Conservation (phyloP, 805 yeast genomes). For the Wickerhamomyces chaumierensis region DNA sequence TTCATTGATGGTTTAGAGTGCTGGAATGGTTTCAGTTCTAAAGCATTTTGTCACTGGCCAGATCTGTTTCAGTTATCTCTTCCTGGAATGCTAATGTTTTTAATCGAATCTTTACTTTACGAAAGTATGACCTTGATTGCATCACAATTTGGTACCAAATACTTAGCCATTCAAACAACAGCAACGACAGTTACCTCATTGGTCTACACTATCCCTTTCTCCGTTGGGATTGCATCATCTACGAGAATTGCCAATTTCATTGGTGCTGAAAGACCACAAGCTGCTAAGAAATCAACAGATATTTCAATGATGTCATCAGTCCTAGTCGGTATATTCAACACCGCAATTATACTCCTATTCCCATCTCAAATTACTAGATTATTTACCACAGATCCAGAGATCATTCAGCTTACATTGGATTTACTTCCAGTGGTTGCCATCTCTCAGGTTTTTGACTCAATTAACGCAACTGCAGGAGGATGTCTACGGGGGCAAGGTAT, state of each 20-base stretch:
- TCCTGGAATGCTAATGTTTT: conserved; percentile 73
- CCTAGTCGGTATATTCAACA: conserved; percentile 38
- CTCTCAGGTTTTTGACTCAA: conserved; percentile 60
- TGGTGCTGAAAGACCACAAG: conserved; percentile 41
- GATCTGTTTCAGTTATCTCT: conserved; percentile 50
- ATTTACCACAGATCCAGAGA: conserved; percentile 52
- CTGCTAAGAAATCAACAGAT: conserved; percentile 33
- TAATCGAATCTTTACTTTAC: conserved; percentile 66
- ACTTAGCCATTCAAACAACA: conserved; percentile 66
- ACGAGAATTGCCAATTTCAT: conserved; percentile 66
- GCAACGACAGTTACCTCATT: conserved; percentile 55
- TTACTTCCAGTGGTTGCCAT: conserved; percentile 53
- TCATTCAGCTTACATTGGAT: conserved; percentile 35
- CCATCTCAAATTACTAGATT: conserved; percentile 38
- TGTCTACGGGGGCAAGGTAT: conserved; percentile 79
- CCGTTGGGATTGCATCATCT: conserved; percentile 58
- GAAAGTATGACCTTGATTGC: conserved; percentile 63
- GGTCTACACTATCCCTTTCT: conserved; percentile 65
- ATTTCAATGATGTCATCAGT: conserved; percentile 32
- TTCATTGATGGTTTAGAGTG: conserved; percentile 28
- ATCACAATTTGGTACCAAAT: conserved; percentile 56
- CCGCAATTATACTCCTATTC: conserved; percentile 34
- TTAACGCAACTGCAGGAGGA: conserved; percentile 64
- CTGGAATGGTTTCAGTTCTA: conserved; percentile 22
- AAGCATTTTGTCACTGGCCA: conserved; percentile 34